A percentile compares a stretch with the other conserved stretches of the same genome.
phyloP scores from a whole-genome alignment of 169 alveolate genomes.

The Plasmodium berghei region DNA sequence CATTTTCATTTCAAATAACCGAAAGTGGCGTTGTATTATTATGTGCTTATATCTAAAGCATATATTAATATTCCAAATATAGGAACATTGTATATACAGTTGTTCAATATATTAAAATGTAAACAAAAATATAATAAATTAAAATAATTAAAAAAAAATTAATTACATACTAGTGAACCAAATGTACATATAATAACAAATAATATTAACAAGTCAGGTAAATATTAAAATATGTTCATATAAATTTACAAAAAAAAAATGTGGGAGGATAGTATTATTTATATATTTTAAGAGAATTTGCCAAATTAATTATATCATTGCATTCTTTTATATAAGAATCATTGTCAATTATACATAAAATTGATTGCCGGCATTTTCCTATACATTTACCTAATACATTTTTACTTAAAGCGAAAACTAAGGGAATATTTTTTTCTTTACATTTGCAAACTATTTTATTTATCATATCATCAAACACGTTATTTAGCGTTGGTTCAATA shows the following conservation, averaged over 20 bases:
- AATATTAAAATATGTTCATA: constrained; percentile 5
- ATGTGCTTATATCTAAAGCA: too few relatives aligned
- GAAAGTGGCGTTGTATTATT: too few relatives aligned
- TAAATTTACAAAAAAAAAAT: not conserved
- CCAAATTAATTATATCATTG: constrained; percentile 31
- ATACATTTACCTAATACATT: constrained; percentile 62
- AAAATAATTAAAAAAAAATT: too few relatives aligned
- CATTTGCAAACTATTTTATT: constrained; percentile 39
- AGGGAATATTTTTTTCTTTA: constrained; percentile 58
- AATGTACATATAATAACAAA: not conserved
- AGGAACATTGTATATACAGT: too few relatives aligned
- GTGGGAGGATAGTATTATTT: not conserved
- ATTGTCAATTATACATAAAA: constrained; percentile 49
- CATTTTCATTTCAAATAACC: too few relatives aligned
- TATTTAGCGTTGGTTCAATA: constrained; percentile 59
- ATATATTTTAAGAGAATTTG: constrained; percentile 23
- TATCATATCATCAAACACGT: constrained; percentile 37
- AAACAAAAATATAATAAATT: too few relatives aligned
- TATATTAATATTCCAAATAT: too few relatives aligned
- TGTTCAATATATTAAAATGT: too few relatives aligned
- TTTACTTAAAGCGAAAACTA: constrained; percentile 65
- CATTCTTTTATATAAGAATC: constrained; percentile 70
- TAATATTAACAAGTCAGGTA: not conserved
- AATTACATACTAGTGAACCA: too few relatives aligned
- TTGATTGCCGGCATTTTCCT: constrained; percentile 47